These are phyloP conservation scores for Mycena galopus DNA, from an alignment of 768 basidiomycete species.

Conservation along the genomic window DNA sequence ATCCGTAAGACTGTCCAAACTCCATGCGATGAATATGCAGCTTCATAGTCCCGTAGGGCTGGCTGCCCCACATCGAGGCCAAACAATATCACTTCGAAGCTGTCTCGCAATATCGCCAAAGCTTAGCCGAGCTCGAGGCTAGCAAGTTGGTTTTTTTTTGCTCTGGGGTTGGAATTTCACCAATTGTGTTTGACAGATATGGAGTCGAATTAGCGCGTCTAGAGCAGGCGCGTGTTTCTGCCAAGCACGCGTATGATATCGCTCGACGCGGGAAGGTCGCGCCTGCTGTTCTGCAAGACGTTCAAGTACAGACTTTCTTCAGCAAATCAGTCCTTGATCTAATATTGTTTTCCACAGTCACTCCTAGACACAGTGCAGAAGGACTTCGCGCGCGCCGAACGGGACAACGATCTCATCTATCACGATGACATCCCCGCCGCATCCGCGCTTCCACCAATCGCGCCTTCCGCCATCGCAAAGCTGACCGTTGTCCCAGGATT, in stretches of 20 bases:
- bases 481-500: slow-evolving; percentile 68
- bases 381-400: slow-evolving; percentile 76
- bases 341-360: slow-evolving; percentile 64
- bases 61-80: slow-evolving; percentile 84
- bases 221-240: slow-evolving; percentile 71
- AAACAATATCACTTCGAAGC: slow-evolving; percentile 90
- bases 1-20: slow-evolving; percentile 56
- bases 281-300: slow-evolving; percentile 78
- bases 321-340: background rate
- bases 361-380: slow-evolving; percentile 79
- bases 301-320: slow-evolving; percentile 66
- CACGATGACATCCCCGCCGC: slow-evolving; percentile 86
- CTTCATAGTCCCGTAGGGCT: slow-evolving; percentile 62
- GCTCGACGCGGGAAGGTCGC: slow-evolving; percentile 75
- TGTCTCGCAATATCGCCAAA: slow-evolving; percentile 90
- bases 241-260: slow-evolving; percentile 77
- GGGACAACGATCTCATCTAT: slow-evolving; percentile 97
- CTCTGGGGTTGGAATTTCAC: slow-evolving; percentile 2
- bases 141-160: slow-evolving; percentile 65
- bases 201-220: slow-evolving; percentile 90
- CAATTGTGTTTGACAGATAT: slow-evolving; percentile 65
- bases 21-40: background rate
- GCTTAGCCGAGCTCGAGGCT: slow-evolving; percentile 87
- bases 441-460: slow-evolving; percentile 74
- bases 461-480: slow-evolving; percentile 75